Conservation (phyloP, 2,329 filamentous ascomycete species). For the Hypoxylon sp. region DNA sequence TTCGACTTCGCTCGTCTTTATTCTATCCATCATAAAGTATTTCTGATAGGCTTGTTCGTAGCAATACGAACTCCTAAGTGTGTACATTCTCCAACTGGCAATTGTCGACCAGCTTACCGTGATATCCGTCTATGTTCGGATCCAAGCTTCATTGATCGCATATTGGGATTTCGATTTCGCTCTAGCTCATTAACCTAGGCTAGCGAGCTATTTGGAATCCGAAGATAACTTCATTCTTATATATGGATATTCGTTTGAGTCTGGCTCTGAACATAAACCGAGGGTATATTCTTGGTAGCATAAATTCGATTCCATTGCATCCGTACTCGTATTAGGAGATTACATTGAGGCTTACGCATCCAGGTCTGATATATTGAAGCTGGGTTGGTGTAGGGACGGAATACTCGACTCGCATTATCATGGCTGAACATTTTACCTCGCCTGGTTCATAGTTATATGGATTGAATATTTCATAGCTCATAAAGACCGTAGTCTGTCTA, state of each 20-base stretch:
- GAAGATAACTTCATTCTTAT: too few species aligned
- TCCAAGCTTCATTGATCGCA: background rate
- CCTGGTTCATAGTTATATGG: too few species aligned
- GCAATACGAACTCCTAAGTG: background rate
- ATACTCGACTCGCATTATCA: background rate
- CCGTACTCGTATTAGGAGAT: background rate
- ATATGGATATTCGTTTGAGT: background rate
- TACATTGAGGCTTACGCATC: background rate
- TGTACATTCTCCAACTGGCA: background rate
- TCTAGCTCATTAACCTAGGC: too few species aligned
- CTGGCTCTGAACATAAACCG: background rate
- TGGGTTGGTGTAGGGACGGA: background rate
- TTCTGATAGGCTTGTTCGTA: background rate
- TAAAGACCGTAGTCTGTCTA: background rate
- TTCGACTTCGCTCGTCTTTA: background rate
- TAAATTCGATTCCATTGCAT: background rate
- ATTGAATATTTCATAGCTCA: background rate
- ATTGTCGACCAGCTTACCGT: background rate
- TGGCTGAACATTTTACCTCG: background rate
- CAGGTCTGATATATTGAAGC: background rate
- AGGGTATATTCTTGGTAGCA: background rate
- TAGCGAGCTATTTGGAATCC: too few species aligned
- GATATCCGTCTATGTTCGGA: background rate
- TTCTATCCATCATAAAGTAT: background rate
- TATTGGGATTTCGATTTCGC: too few species aligned